phyloP scores from a whole-genome alignment of 805 yeast genomes.

The Candida pini region DNA sequence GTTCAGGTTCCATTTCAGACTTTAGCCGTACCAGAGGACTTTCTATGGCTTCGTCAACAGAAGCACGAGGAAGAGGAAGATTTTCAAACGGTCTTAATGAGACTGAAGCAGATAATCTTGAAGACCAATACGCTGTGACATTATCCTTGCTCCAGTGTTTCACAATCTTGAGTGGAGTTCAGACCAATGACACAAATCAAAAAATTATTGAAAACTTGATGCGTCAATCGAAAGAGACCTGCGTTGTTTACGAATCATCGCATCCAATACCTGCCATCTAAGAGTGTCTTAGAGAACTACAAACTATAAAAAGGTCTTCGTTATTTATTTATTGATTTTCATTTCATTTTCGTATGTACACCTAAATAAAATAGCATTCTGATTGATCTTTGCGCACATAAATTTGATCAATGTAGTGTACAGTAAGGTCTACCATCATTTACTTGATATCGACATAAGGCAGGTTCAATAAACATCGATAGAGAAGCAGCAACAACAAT shows the following conservation, averaged over 20 bases:
- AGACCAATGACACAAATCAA: constrained; percentile 52
- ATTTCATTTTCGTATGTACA: too few relatives aligned
- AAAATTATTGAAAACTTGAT: constrained; percentile 50
- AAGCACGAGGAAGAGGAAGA: background rate
- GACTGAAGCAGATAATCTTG: background rate
- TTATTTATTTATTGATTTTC: too few relatives aligned
- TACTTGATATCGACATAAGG: constrained; percentile 67
- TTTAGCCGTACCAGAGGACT: too few relatives aligned
- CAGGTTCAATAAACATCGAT: constrained; percentile 69
- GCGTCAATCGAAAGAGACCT: constrained; percentile 22
- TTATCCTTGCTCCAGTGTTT: constrained; percentile 50
- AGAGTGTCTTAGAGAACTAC: too few relatives aligned
- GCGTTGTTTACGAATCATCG: constrained; percentile 7
- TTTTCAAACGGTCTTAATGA: background rate
- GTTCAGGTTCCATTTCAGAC: too few relatives aligned
- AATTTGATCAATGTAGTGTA: constrained; percentile 27
- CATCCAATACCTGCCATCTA: background rate
- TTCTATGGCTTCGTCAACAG: background rate
- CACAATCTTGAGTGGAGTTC: constrained; percentile 48
- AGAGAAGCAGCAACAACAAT: constrained; percentile 74
- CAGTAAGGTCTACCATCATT: constrained; percentile 79
- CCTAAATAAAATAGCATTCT: too few relatives aligned
- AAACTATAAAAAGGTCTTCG: too few relatives aligned
- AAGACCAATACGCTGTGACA: constrained; percentile 10
- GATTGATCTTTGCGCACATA: too few relatives aligned